Evolutionary conservation across 2,329 filamentous ascomycete species (phyloP), one percentile per base, ranked within the genome.

Genomic region (Verticillium klebahnii): DNA sequence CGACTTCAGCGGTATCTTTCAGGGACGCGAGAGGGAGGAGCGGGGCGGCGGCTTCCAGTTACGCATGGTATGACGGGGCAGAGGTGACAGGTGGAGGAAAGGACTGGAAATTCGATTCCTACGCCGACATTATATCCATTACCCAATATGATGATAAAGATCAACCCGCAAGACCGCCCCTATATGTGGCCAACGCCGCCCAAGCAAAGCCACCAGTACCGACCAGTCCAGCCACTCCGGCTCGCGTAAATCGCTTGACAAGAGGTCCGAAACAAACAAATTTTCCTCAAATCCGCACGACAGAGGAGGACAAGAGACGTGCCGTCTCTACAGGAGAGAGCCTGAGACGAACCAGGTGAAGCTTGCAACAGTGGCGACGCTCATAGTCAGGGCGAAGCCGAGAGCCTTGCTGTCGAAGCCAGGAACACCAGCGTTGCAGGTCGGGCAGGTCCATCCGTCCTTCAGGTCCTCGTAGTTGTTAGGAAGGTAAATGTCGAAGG

Each of bases 1-100:
- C 12, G 90, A 93, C 73, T 88, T 92, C 69, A 88, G 85, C 60
- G 84, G 88, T 65, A 88, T 93, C 45, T 92, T 93, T 73, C 84
- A 86, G 12, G 85, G 86, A 2, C 81, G 87, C 37, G 83, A 88
- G 60, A 83, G 80, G 66, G 88, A 89, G 70, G 86, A 88, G 71
- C 80, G 79, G 59, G 88, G 88, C 3, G 89, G 85, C 37, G 86
- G 88, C 9, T 90, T 86, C 75, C 83, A 81, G 14, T 74, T 93
- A 65, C 84, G 89, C 50, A 84, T 93, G 78, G 81, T 76, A 12
- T 79, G 61, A 66, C 34, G 39, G 6, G 23, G 11, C 7, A 52
- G 45, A 52, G n/a, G 23, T 19, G 12, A 23, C n/a, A 4, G 45
- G 17, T 14, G 45, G n/a, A 23, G 45, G 19, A 19, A 52, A 52